Base-by-base conservation (phyloP, 768 basidiomycete species). In the Tylopilus intermedius region DNA sequence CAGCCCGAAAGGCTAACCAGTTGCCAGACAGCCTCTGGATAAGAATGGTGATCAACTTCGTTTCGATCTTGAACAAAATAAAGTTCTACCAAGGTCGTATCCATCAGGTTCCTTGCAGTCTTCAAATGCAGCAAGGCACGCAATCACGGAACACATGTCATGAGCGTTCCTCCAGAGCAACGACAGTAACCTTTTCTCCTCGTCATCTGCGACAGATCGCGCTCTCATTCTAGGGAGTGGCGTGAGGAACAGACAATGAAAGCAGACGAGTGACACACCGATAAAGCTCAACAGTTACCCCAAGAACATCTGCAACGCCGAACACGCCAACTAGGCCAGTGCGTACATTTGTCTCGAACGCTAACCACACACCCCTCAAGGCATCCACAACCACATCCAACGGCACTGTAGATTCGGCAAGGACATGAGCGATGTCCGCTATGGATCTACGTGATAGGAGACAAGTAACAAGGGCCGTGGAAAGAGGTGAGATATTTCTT, bases 11-110 rank as follows among this genome's bases (percentile, higher is more conserved):
- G 61, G 8, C 77, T 79, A 43, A 83, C 78, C 13, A 90, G 74
- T 56, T 86, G 83, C 89, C 89, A 90, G 26, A 82, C 76, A 33
- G 84, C 80, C 49, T 82, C 88, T 91, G 26, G 22, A 51, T 27
- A 52, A 49, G 27, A 39, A 39, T 9, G 7, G 27, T 60, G 47
- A 24, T 24, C 24, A 24, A 4, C 44, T 61, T 55, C 51, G 43
- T 27, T 40, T 26, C 18, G 22, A 22, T 50, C 30, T 5, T 5
- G 42, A 32, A 29, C 32, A 18, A 18, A 49, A 38, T 1, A 30
- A 10, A 10, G 18, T 40, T 60, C 37, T 48, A 88, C 88, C 79
- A 3, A 87, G 71, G 59, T 88, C 84, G 59, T 86, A 86, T 18
- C 66, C 72, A 51, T 79, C 78, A 3, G 74, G 76, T 18, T 86